These are phyloP conservation scores for Ascochyta fabae DNA, from an alignment of 2,329 filamentous ascomycete genomes.

Conservation along the genomic window DNA sequence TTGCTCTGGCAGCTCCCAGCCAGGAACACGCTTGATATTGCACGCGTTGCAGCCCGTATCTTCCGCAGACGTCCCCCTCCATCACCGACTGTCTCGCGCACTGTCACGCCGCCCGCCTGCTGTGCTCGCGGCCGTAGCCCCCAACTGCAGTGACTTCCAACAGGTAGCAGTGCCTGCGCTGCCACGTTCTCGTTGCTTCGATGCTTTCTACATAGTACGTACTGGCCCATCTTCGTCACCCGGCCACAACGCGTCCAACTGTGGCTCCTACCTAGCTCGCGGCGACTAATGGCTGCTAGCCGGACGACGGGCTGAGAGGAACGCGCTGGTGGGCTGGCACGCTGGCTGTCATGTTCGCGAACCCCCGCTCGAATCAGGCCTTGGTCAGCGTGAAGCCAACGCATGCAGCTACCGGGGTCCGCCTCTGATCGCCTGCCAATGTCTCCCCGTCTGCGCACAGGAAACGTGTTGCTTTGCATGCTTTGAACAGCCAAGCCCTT, in stretches of 20 bases:
- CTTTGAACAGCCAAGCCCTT: constrained; percentile 30
- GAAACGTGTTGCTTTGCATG: constrained; percentile 40
- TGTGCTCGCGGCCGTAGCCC: constrained; percentile 11
- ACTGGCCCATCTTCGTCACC: background rate
- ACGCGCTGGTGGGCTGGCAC: constrained; percentile 18
- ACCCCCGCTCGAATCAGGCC: constrained; percentile 38
- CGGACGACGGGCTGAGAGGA: constrained; percentile 19
- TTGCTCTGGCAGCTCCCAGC: constrained; percentile 38
- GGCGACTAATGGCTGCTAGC: constrained; percentile 14
- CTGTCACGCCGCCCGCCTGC: constrained; percentile 17
- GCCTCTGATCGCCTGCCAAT: constrained; percentile 42
- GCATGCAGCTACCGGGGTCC: constrained; percentile 46
- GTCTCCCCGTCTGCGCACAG: constrained; percentile 31
- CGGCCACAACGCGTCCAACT: constrained; percentile 12
- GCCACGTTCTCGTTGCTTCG: background rate
- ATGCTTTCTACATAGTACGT: background rate
- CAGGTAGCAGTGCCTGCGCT: too few relatives aligned
- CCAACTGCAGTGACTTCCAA: constrained; percentile 3
- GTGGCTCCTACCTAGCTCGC: constrained; percentile 14
- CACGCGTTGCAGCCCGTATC: constrained; percentile 26
- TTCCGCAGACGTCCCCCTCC: constrained; percentile 23
- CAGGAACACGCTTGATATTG: constrained; percentile 44
- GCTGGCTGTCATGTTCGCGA: constrained; percentile 25
- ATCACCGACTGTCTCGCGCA: constrained; percentile 13
- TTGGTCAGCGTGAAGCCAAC: constrained; percentile 43